Evolutionary conservation across 257 asterid genomes (phyloP).

Genomic region (Solanum phureja): DNA sequence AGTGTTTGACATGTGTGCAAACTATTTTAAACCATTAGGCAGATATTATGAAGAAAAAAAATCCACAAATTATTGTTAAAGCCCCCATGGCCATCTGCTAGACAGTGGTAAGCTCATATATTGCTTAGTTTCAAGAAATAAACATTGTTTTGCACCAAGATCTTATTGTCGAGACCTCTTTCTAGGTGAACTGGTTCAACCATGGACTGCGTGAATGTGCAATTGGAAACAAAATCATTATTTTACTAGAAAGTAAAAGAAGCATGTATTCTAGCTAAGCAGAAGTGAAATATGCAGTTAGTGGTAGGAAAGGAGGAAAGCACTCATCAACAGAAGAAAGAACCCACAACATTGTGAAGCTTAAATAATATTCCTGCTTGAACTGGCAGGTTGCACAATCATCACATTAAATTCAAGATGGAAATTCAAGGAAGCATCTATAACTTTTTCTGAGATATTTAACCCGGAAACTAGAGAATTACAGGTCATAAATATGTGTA

Average conservation of each 20-base stretch:
- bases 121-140: not conserved
- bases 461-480: not conserved
- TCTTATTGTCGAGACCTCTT: not conserved
- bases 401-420: not conserved
- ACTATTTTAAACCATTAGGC: not conserved
- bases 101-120: not conserved
- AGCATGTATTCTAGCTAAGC: not conserved
- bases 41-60: not conserved
- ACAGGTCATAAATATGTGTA: not conserved
- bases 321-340: not conserved
- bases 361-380: not conserved
- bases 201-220: not conserved
- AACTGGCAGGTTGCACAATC: not conserved
- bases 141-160: not conserved
- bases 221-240: not conserved
- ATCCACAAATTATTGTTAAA: not conserved
- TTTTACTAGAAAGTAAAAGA: not conserved
- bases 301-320: not conserved
- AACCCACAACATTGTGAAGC: not conserved
- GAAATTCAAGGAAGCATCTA: not conserved
- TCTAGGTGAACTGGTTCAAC: not conserved
- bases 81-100: not conserved
- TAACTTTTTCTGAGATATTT: not conserved
- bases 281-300: not conserved
- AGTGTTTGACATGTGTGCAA: not conserved